Evolutionary conservation across 2,329 filamentous ascomycete genomes (phyloP).

Genomic region (Knufia petricola): DNA sequence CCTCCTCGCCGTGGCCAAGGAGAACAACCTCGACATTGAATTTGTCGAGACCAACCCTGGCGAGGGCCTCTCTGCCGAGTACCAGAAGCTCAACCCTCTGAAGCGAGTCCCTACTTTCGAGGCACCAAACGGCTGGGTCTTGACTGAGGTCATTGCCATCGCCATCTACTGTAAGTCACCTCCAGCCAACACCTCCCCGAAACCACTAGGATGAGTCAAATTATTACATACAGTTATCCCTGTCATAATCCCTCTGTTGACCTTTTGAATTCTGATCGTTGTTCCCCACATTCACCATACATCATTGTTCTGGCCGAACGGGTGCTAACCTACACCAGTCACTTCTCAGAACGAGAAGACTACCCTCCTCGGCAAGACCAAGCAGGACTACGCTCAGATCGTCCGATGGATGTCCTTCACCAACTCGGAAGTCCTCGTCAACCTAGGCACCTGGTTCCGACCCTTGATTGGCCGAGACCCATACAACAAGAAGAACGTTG

Average conservation of each 20-base stretch:
- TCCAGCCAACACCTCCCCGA: conserved; percentile 15
- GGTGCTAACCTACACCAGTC: conserved; percentile 46
- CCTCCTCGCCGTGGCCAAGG: conserved; percentile 90
- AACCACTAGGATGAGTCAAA: conserved; percentile 56
- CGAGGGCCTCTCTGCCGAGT: conserved; percentile 61
- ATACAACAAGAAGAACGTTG: conserved; percentile 98
- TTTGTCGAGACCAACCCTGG: conserved; percentile 60
- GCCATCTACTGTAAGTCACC: conserved; percentile 84
- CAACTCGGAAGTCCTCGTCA: conserved; percentile 74
- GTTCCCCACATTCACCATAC: conserved; percentile 17
- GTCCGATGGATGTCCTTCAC: conserved; percentile 96
- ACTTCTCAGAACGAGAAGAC: conserved; percentile 99
- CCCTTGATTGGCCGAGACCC: conserved; percentile 70
- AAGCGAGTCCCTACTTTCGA: conserved; percentile 90
- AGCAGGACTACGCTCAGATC: conserved; percentile 99
- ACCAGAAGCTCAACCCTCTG: conserved; percentile 75
- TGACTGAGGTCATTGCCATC: conserved; percentile 87
- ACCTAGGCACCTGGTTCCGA: conserved; percentile 70
- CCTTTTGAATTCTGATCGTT: conserved; percentile 71
- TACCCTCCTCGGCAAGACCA: conserved; percentile 97
- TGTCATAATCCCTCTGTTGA: conserved; percentile 96
- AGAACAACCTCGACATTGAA: conserved; percentile 89
- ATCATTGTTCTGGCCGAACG: conserved; percentile 10
- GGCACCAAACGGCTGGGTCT: conserved; percentile 79
- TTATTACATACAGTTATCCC: conserved; percentile 85